Evolutionary conservation across 768 basidiomycete genomes (phyloP).

Genomic region (Podaxis carcinomalis): DNA sequence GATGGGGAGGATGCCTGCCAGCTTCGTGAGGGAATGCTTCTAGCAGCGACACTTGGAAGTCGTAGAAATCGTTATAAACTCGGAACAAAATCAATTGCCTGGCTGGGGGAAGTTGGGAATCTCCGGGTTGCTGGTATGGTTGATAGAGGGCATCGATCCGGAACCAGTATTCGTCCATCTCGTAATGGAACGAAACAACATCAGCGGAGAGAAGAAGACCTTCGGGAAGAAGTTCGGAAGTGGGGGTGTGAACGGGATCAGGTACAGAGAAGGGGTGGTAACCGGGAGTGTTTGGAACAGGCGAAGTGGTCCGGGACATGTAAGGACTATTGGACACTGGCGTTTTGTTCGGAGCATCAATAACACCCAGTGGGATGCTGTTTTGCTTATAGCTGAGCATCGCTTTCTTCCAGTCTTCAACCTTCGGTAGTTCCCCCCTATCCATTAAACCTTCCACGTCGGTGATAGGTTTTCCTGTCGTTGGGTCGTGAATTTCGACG

Average conservation of each 20-base stretch:
- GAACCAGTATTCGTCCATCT: slow-evolving; percentile 98
- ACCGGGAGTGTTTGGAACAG: slow-evolving; percentile 25
- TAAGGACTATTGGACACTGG: slow-evolving; percentile 43
- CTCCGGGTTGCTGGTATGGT: slow-evolving; percentile 65
- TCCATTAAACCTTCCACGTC: slow-evolving; percentile 81
- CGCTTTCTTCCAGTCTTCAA: slow-evolving; percentile 99
- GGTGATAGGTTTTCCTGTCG: slow-evolving; percentile 72
- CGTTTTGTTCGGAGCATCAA: slow-evolving; percentile 55
- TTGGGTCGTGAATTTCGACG: slow-evolving; percentile 93
- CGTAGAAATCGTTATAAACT: slow-evolving; percentile 97
- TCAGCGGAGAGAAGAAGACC: slow-evolving; percentile 84
- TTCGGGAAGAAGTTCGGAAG: slow-evolving; percentile 57
- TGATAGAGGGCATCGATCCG: slow-evolving; percentile 87
- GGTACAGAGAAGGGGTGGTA: slow-evolving; percentile 12
- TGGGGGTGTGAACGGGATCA: slow-evolving; percentile 31
- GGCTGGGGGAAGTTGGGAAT: slow-evolving; percentile 54
- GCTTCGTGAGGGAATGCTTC: slow-evolving; percentile 89
- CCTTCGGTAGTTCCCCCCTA: slow-evolving; percentile 83
- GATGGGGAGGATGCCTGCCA: slow-evolving; percentile 62
- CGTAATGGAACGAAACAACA: slow-evolving; percentile 96
- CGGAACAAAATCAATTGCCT: slow-evolving; percentile 87
- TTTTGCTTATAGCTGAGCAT: slow-evolving; percentile 95
- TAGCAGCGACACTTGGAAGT: slow-evolving; percentile 89
- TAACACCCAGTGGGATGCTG: slow-evolving; percentile 90
- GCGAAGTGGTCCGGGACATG: slow-evolving; percentile 18